phyloP scores from a whole-genome alignment of 371 early-diverging fungal species.

The Actinomucor elegans region DNA sequence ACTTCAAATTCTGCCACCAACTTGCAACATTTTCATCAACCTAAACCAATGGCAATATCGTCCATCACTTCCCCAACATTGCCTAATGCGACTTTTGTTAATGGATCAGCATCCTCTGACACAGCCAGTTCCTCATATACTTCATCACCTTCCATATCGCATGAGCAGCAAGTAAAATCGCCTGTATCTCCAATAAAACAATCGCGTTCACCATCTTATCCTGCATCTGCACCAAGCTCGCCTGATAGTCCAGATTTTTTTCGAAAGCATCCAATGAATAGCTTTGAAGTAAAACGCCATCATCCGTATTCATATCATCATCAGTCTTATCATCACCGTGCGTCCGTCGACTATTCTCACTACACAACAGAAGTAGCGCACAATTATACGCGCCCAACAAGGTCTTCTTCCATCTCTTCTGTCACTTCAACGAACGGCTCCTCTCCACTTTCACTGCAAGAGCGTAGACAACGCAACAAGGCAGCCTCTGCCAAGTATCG shows the following conservation, averaged over 20 bases:
- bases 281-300: neutral
- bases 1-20: neutral
- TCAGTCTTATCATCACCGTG: neutral
- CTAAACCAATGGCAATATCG: slow-evolving; percentile 43
- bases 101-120: no score
- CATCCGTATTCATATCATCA: neutral
- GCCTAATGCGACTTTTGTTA: neutral
- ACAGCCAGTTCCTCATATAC: neutral
- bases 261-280: no score
- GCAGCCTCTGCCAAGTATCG: slow-evolving; percentile 67
- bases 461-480: slow-evolving; percentile 61
- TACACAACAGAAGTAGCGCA: neutral
- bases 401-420: neutral
- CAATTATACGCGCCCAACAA: neutral
- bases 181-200: neutral
- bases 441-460: slow-evolving; percentile 47
- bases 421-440: slow-evolving; percentile 5
- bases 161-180: neutral
- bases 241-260: neutral
- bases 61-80: slow-evolving; percentile 33
- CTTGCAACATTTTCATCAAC: slow-evolving; percentile 2
- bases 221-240: neutral
- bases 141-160: slow-evolving; percentile 5
- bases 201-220: neutral
- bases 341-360: neutral